Percentiles rank a stretch among this genome's conserved stretches.
These are phyloP conservation scores for Cenococcum geophilum DNA, from an alignment of 495 filamentous ascomycete genomes.

Conservation along the genomic window DNA sequence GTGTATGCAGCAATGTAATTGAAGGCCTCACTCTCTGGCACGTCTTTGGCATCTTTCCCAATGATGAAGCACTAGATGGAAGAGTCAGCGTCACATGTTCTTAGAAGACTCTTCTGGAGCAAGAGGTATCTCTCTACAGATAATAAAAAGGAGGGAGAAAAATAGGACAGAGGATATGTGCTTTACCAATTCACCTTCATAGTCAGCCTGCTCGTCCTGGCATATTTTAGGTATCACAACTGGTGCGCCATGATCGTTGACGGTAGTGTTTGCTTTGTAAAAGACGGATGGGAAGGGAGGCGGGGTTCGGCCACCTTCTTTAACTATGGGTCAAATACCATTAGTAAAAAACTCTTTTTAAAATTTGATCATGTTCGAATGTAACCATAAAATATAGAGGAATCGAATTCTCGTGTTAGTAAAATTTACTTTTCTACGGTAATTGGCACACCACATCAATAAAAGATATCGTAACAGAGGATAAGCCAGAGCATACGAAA, in stretches of 20 bases:
- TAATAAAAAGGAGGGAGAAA: neutral
- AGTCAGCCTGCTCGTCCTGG: constrained; percentile 48
- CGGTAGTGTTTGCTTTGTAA: constrained; percentile 45
- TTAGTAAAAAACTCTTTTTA: neutral
- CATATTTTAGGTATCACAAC: constrained; percentile 46
- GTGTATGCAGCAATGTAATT: constrained; percentile 47
- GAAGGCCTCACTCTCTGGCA: constrained; percentile 40
- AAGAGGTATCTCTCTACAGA: neutral
- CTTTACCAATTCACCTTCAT: constrained; percentile 48
- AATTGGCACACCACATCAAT: no score
- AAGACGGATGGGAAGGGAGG: constrained; percentile 48
- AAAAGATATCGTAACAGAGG: no score
- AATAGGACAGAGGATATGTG: neutral
- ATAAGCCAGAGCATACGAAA: neutral
- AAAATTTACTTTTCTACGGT: no score
- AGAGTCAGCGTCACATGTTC: neutral
- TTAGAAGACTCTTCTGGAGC: neutral
- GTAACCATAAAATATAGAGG: no score
- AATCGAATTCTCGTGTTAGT: no score
- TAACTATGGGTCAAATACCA: constrained; percentile 35
- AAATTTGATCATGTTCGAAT: no score
- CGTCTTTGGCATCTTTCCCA: constrained; percentile 44
- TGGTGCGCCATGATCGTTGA: constrained; percentile 41
- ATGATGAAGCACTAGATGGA: constrained; percentile 37
- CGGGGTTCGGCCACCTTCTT: constrained; percentile 45